Base-by-base conservation (phyloP, 73 alveolate genomes). In the Symbiodinium natans region DNA sequence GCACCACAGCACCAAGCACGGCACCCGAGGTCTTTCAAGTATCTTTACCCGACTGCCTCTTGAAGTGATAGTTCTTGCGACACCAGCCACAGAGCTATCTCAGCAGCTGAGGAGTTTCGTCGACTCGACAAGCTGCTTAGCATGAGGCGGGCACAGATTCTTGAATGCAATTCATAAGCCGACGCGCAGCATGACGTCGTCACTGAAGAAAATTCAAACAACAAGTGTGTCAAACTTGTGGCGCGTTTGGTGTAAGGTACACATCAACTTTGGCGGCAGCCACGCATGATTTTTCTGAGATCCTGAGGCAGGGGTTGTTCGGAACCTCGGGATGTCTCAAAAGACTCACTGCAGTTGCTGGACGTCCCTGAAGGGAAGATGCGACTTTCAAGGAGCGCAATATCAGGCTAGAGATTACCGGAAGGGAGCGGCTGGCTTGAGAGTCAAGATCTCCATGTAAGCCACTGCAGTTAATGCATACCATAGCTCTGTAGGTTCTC, bases 241-340 rank as follows among this genome's bases (percentile, higher is more conserved):
- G 13, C 48, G 9, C 15, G 41, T 1, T 42, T 75, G 86, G 29
- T 6, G 48, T 33, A 15, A 89, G 95, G 95, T 80, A 89, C 48
- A 42, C 42, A 68, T 89, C 95, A 6, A 89, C 95, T 5, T 86
- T 89, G 21, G 86, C 74, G 9, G 86, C 86, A 17, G 95, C 95
- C 13, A 89, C 95, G 39, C 86, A 41, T 36, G 95, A 89, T 46
- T 89, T 59, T 40, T 38, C 86, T 40, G 75, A 87, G 41, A 63
- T 89, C 34, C 95, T 89, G n/a, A 89, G 95, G 95, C 42, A 27
- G 34, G 40, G 19, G 33, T 41, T 25, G 15, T 3, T 19, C 2
- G 19, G 38, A 27, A 77, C 10, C 6, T 15, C 31, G 33, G 27
- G 52, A 17, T 6, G 10, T 17, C 40, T 15, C 82, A 19, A 6